Evolutionary conservation across 129 eudicot species (phyloP).

Genomic region (Scalesia atractyloides): DNA sequence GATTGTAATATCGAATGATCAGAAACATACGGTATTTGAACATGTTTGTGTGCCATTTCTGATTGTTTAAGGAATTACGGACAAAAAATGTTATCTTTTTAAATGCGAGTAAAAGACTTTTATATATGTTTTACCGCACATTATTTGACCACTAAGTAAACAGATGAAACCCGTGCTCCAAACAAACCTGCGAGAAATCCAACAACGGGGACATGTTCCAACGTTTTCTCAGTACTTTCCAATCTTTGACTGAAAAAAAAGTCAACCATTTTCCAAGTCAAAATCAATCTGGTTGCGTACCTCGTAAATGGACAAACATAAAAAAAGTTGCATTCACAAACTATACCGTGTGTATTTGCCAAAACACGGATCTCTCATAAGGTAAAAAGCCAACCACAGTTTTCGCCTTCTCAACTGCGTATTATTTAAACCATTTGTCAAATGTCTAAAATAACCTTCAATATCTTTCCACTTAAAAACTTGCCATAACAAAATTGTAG

Average conservation of each 20-base stretch:
- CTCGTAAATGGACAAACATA: neutral
- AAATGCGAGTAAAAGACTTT: neutral
- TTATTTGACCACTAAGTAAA: no score
- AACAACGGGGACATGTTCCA: conserved; percentile 75
- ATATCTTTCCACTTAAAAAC: neutral
- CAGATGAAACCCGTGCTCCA: neutral
- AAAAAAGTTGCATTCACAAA: neutral
- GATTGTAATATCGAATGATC: no score
- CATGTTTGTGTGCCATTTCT: neutral
- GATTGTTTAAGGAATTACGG: neutral
- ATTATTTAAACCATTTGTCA: conserved; percentile 11
- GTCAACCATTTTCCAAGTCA: conserved; percentile 7
- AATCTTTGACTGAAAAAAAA: conserved; percentile 55
- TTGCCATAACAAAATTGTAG: neutral
- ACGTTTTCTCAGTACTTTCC: conserved; percentile 52
- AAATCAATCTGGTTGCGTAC: neutral
- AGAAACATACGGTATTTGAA: no score
- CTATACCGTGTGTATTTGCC: conserved; percentile 73
- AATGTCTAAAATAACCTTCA: conserved; percentile 16
- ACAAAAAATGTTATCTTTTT: neutral
- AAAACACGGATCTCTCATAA: conserved; percentile 95
- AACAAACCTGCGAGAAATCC: conserved; percentile 80
- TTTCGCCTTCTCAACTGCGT: conserved; percentile 78
- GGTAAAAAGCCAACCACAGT: conserved; percentile 78
- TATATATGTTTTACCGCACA: no score